A percentile compares a stretch with the other conserved stretches of the same genome.
phyloP scores from a whole-genome alignment of 495 filamentous ascomycete genomes.

The Daldinia childiae region DNA sequence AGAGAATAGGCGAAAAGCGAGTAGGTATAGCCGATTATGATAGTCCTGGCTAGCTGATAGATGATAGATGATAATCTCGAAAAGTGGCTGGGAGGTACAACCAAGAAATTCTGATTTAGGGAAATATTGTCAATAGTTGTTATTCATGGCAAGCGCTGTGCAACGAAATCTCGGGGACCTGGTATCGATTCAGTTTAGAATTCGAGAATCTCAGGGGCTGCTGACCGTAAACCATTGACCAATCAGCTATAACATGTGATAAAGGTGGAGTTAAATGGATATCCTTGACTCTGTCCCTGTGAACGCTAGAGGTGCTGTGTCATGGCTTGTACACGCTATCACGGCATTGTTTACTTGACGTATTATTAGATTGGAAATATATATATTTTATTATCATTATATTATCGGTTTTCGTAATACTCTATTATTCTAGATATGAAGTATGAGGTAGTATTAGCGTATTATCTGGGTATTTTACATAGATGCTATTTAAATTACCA shows the following conservation, averaged over 20 bases:
- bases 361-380: background rate
- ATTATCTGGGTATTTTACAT: too few relatives aligned
- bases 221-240: background rate
- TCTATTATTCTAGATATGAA: too few relatives aligned
- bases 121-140: constrained; percentile 35
- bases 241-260: background rate
- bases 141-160: constrained; percentile 8
- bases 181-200: constrained; percentile 1
- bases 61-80: background rate
- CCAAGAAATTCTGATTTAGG: background rate
- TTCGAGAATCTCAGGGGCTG: background rate
- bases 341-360: constrained; percentile 6
- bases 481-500: background rate
- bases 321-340: constrained; percentile 12
- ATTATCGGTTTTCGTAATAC: background rate
- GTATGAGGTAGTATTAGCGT: too few relatives aligned
- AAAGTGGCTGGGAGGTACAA: background rate
- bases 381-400: background rate
- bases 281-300: background rate
- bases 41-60: background rate
- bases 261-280: background rate
- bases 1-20: background rate
- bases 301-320: constrained; percentile 1
- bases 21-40: background rate
- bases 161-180: background rate